Evolutionary conservation across 2,329 filamentous ascomycete species (phyloP).

Genomic region (Epichloe hybrida): DNA sequence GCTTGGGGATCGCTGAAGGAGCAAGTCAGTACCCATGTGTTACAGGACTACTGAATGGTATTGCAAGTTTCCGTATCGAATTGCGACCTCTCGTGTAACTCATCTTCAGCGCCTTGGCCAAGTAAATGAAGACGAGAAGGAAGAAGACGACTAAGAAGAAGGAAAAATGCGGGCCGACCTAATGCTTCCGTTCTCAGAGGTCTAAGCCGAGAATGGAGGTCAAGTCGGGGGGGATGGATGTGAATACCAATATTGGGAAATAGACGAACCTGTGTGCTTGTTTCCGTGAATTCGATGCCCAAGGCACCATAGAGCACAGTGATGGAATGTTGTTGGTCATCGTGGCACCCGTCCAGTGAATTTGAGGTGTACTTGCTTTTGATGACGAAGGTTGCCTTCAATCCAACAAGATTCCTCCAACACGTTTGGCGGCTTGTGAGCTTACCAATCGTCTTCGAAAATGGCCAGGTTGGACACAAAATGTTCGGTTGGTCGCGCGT

Average conservation of each 20-base stretch:
- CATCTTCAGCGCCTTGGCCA: not conserved
- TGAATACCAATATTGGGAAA: not conserved
- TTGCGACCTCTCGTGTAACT: constrained; percentile 2
- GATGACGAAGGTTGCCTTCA: too few relatives aligned
- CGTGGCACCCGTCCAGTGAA: too few relatives aligned
- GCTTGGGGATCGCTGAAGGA: not conserved
- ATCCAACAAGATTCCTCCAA: too few relatives aligned
- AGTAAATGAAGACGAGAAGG: too few relatives aligned
- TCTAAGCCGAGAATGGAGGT: not conserved
- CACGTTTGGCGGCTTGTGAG: too few relatives aligned
- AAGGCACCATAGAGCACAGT: too few relatives aligned
- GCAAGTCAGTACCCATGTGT: not conserved
- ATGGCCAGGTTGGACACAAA: too few relatives aligned
- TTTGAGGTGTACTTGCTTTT: too few relatives aligned
- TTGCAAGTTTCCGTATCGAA: constrained; percentile 1
- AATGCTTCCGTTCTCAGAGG: not conserved
- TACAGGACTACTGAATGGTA: not conserved
- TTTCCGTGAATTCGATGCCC: not conserved
- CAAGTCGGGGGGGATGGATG: not conserved
- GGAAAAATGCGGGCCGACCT: too few relatives aligned
- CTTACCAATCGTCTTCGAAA: too few relatives aligned
- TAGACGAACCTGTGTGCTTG: not conserved
- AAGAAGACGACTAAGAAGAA: too few relatives aligned
- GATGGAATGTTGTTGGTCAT: too few relatives aligned
- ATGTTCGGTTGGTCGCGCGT: not conserved